phyloP scores from a whole-genome alignment of 257 asterid genomes.

The Jacaranda mimosifolia region DNA sequence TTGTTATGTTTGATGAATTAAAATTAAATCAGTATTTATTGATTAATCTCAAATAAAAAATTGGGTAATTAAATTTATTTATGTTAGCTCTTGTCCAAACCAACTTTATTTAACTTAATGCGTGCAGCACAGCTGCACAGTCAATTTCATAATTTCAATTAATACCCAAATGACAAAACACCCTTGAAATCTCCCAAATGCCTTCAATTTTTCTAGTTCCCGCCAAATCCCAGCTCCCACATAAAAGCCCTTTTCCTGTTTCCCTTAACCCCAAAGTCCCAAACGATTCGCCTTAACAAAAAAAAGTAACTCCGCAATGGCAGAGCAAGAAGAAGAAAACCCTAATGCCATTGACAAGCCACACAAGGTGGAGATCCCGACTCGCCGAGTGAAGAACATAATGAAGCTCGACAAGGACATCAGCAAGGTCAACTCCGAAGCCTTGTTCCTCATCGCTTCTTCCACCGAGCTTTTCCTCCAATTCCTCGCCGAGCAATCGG shows the following conservation, averaged over 20 bases:
- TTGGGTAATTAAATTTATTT: no score
- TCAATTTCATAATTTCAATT: background rate
- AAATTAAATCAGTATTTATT: no score
- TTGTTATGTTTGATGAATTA: no score
- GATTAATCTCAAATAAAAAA: no score
- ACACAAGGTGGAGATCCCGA: conserved; percentile 65
- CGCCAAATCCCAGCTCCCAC: conserved; percentile 31
- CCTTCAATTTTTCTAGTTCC: conserved; percentile 13
- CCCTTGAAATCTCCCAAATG: background rate
- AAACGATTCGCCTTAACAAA: background rate
- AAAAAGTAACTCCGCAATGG: conserved; percentile 33
- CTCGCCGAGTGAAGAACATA: conserved; percentile 73
- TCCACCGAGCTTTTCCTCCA: conserved; percentile 85
- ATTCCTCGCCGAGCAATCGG: conserved; percentile 80
- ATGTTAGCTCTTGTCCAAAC: no score
- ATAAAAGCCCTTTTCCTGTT: no score
- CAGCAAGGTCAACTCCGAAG: conserved; percentile 80
- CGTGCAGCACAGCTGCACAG: no score
- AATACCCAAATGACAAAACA: background rate
- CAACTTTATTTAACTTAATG: no score
- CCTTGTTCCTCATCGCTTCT: conserved; percentile 67
- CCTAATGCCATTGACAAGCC: conserved; percentile 38
- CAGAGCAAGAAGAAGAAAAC: conserved; percentile 49
- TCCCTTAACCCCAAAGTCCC: background rate
- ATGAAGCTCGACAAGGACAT: conserved; percentile 86